Base-by-base conservation (phyloP, 2,329 filamentous ascomycete species). In the Fusarium ramigenum region DNA sequence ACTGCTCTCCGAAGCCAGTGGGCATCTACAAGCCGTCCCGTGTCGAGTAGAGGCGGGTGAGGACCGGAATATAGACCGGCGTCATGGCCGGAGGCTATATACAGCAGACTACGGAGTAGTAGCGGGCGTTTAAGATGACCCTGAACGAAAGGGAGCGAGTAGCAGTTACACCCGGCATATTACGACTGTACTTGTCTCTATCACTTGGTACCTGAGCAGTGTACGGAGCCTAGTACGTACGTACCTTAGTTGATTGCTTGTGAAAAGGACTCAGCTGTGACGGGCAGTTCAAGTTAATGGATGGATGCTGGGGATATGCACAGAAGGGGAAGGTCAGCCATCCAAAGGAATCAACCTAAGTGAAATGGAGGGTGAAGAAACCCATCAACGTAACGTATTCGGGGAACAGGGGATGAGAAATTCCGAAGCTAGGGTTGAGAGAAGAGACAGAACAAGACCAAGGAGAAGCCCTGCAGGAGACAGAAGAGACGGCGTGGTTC, bases 281-380 rank as follows among this genome's bases (percentile, higher is more conserved):
- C n/a, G 25, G 40, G 16, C 39, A 36, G 34, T 9, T 36, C 25
- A 28, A 25, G 21, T 63, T 21, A 37, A 44, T 30, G 37, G 46
- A 30, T 25, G 42, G 52, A 40, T 39, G 21, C 57, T 65, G 60
- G 67, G 49, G 53, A 60, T 69, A 54, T 70, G 66, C 67, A 70
- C 69, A 60, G 66, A 72, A 72, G 64, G 53, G 69, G 69, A 72
- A 72, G 69, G 69, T 72, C 50, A 65, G 23, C 37, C 28, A 68
- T 34, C 37, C 52, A 63, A 46, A 63, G 57, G 52, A 58, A 71
- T 42, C 46, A 42, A 58, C 12, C 62, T 67, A 60, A 37, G 34
- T 34, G 40, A 71, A 52, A 36, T 19, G 44, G 40, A 59, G 63
- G 34, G 63, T 53, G 39, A 61, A 64, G 42, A 46, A 56, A 39